phyloP scores from a whole-genome alignment of 2,329 filamentous ascomycete species.

The Ceratocystis harringtonii region DNA sequence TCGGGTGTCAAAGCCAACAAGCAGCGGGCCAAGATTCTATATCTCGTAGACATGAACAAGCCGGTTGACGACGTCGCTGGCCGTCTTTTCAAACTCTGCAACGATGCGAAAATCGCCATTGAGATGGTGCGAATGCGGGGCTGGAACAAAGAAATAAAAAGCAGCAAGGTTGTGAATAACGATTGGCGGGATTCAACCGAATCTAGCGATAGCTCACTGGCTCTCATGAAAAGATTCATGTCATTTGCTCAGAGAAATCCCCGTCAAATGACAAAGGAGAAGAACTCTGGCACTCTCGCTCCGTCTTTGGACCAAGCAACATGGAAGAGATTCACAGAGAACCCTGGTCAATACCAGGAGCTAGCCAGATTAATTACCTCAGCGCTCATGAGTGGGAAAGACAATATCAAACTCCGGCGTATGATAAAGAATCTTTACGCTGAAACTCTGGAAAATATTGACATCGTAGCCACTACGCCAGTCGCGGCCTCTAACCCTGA shows the following conservation, averaged over 20 bases:
- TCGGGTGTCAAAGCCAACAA: background rate
- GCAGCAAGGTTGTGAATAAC: slow-evolving; percentile 23
- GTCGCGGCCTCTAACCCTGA: slow-evolving; percentile 27
- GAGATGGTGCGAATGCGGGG: slow-evolving; percentile 29
- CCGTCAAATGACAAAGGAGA: background rate
- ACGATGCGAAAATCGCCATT: slow-evolving; percentile 25
- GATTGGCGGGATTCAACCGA: slow-evolving; percentile 7
- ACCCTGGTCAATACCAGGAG: slow-evolving; percentile 23
- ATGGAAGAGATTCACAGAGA: slow-evolving; percentile 28
- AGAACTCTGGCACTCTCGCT: slow-evolving; percentile 18
- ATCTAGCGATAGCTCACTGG: background rate
- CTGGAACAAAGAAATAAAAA: slow-evolving; percentile 27
- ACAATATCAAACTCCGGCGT: slow-evolving; percentile 21
- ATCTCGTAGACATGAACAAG: slow-evolving; percentile 34
- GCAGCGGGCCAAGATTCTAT: slow-evolving; percentile 25
- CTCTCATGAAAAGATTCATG: slow-evolving; percentile 24
- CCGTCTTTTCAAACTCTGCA: slow-evolving; percentile 28
- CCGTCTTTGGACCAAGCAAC: slow-evolving; percentile 31
- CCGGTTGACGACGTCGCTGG: slow-evolving; percentile 32
- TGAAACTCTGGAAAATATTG: slow-evolving; percentile 26
- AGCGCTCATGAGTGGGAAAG: slow-evolving; percentile 20
- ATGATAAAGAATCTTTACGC: slow-evolving; percentile 27
- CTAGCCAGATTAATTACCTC: slow-evolving; percentile 27
- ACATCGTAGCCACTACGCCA: slow-evolving; percentile 34
- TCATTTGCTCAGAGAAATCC: slow-evolving; percentile 18